Percentiles rank a stretch among this genome's conserved stretches.
Conservation (phyloP, 805 yeast genomes). For the Dipodascus geniculatus region DNA sequence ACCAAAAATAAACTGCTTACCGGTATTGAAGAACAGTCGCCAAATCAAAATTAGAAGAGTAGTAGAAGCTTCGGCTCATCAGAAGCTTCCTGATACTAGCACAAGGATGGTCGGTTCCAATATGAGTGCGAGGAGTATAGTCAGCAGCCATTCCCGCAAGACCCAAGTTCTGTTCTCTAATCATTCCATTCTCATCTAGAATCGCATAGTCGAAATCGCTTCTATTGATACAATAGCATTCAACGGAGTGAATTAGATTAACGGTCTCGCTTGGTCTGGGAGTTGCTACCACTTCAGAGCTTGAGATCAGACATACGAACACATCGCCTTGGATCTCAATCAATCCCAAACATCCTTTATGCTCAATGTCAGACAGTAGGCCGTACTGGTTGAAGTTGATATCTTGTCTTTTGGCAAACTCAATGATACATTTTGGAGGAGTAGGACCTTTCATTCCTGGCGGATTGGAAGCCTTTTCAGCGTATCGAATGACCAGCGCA, state of each 20-base stretch:
- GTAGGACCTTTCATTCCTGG: slow-evolving; percentile 4
- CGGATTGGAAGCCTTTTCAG: slow-evolving; percentile 10
- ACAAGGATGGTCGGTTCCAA: slow-evolving; percentile 60
- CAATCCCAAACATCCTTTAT: slow-evolving; percentile 58
- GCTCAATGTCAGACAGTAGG: slow-evolving; percentile 29
- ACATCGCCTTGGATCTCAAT: slow-evolving; percentile 56
- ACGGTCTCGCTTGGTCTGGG: slow-evolving; percentile 76
- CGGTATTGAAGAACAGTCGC: slow-evolving; percentile 77
- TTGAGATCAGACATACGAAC: slow-evolving; percentile 70
- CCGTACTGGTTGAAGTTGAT: slow-evolving; percentile 30
- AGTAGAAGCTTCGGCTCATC: slow-evolving; percentile 82
- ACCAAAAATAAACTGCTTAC: slow-evolving; percentile 2
- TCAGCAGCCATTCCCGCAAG: slow-evolving; percentile 28
- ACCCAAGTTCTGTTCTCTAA: slow-evolving; percentile 34
- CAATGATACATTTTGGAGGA: slow-evolving; percentile 29
- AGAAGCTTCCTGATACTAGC: slow-evolving; percentile 64
- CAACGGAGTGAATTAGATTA: slow-evolving; percentile 72
- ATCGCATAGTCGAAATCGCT: slow-evolving; percentile 72
- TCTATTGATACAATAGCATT: slow-evolving; percentile 64
- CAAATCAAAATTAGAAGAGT: slow-evolving; percentile 82
- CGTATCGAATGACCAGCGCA: slow-evolving; percentile 41
- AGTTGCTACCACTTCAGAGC: slow-evolving; percentile 63
- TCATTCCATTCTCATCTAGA: slow-evolving; percentile 48
- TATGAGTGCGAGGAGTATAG: slow-evolving; percentile 2
- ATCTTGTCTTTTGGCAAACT: slow-evolving; percentile 30